Conservation (phyloP, 2,329 filamentous ascomycete genomes). For the Colletotrichum somersetense region DNA sequence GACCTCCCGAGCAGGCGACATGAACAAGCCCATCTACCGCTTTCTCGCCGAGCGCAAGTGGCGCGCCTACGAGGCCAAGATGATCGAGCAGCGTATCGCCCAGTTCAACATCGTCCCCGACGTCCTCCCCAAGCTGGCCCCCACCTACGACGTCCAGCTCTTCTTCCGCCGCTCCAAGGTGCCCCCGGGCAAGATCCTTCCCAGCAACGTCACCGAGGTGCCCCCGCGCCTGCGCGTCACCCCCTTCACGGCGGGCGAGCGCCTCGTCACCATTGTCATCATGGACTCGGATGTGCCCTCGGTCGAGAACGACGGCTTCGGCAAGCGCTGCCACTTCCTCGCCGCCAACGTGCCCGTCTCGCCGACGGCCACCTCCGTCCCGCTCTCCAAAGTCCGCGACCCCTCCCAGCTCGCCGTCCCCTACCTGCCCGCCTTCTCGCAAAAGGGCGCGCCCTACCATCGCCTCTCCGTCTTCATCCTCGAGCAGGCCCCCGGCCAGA, state of each 20-base stretch:
- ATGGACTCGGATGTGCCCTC: slow-evolving; percentile 93
- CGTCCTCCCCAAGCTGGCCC: slow-evolving; percentile 83
- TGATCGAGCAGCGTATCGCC: slow-evolving; percentile 86
- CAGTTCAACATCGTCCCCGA: slow-evolving; percentile 93
- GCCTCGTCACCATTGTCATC: slow-evolving; percentile 86
- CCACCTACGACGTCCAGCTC: slow-evolving; percentile 83
- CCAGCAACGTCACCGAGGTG: slow-evolving; percentile 78
- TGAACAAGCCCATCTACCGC: slow-evolving; percentile 97
- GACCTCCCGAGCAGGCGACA: slow-evolving; percentile 74
- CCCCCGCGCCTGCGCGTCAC: slow-evolving; percentile 85
- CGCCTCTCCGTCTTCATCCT: slow-evolving; percentile 86
- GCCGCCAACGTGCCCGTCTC: slow-evolving; percentile 73
- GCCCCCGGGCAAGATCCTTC: slow-evolving; percentile 82
- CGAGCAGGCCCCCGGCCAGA: slow-evolving; percentile 76
- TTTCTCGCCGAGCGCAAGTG: slow-evolving; percentile 89
- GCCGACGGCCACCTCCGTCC: slow-evolving; percentile 69
- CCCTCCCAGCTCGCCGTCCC: slow-evolving; percentile 78
- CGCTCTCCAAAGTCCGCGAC: slow-evolving; percentile 71
- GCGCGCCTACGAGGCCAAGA: slow-evolving; percentile 82
- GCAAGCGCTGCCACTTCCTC: slow-evolving; percentile 87
- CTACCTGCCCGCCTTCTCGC: slow-evolving; percentile 88
- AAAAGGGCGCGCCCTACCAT: slow-evolving; percentile 93
- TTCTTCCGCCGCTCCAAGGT: slow-evolving; percentile 80
- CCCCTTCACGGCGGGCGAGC: slow-evolving; percentile 84
- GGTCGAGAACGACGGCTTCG: slow-evolving; percentile 79